Evolutionary conservation across 2,329 filamentous ascomycete species (phyloP), one percentile per base, ranked within the genome.

Genomic region (Didymella keratinophila): DNA sequence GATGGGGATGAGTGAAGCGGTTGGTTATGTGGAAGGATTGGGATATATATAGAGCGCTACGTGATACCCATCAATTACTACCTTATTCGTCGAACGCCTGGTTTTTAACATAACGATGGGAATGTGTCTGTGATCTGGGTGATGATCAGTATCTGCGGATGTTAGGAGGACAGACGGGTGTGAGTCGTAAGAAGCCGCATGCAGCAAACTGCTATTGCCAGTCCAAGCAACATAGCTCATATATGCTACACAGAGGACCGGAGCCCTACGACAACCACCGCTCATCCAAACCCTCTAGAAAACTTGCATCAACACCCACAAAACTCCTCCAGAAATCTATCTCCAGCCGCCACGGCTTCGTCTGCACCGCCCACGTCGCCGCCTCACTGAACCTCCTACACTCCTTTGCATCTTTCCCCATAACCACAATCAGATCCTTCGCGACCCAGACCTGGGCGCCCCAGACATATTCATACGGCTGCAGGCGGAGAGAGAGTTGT

Each of bases 291-390:
- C 63, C 68, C 61, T 80, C 77, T 68, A 83, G 62, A 63, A 84
- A 82, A 21, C 61, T 67, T 28, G 78, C 39, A 60, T 80, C 78
- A 0, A 84, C 80, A 66, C 81, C 79, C 7, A 83, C 70, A 71
- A 83, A 83, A 60, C 80, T 83, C 70, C 78, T 79, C 80, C 80
- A 83, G 43, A 82, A 75, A 70, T 84, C 81, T 39, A 84, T 72
- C 75, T 84, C 82, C 57, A 79, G 63, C 53, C 79, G 72, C 81
- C 81, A 83, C 14, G 81, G 81, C 64, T 76, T 76, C 8, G 78
- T 82, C 71, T 82, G 79, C 18, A 83, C 67, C n/a, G 75, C 75
- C 71, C 79, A 84, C 20, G 78, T 78, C 0, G 77, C 77, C 0
- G 75, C 79, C 18, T 73, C 76, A 3, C 71, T 76, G 57, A 79